These are phyloP conservation scores for Helenozyma rhizophorensis DNA, from an alignment of 805 yeast species.

Conservation along the genomic window DNA sequence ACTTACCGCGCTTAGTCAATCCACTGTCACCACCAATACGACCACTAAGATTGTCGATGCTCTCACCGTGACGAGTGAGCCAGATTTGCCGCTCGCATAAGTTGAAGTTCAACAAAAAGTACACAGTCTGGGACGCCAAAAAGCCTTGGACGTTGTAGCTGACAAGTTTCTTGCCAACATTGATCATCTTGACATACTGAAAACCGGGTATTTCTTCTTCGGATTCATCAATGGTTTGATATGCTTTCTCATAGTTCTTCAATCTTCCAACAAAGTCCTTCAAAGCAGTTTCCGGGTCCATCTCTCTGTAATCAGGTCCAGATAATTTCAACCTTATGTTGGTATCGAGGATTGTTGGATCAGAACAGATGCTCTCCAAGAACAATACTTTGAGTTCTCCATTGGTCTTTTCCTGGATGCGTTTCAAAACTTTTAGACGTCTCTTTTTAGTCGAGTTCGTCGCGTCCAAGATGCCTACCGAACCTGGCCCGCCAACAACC, in stretches of 20 bases:
- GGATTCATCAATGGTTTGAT: conserved; percentile 81
- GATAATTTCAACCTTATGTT: conserved; percentile 80
- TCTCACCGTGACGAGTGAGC: conserved; percentile 94
- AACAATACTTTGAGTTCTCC: conserved; percentile 73
- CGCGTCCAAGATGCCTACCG: conserved; percentile 90
- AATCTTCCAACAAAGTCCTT: conserved; percentile 76
- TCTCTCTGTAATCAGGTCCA: conserved; percentile 88
- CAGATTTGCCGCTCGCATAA: conserved; percentile 86
- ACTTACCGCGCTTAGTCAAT: conserved; percentile 73
- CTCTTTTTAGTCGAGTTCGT: conserved; percentile 72
- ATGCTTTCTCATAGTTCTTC: conserved; percentile 79
- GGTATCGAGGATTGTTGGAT: conserved; percentile 70
- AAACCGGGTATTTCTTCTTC: conserved; percentile 62
- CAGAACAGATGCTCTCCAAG: conserved; percentile 84
- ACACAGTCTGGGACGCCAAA: conserved; percentile 88
- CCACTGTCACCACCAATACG: conserved; percentile 88
- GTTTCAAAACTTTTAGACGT: conserved; percentile 52
- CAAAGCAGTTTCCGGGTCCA: conserved; percentile 78
- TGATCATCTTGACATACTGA: conserved; percentile 92
- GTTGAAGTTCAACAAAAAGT: conserved; percentile 79
- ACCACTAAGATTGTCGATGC: conserved; percentile 79
- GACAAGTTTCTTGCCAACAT: conserved; percentile 91
- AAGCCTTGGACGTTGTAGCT: conserved; percentile 86
- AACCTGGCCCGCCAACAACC: conserved; percentile 73
- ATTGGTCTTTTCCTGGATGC: conserved; percentile 51